Conservation (phyloP, 768 basidiomycete species). For the Collybiopsis luxurians region DNA sequence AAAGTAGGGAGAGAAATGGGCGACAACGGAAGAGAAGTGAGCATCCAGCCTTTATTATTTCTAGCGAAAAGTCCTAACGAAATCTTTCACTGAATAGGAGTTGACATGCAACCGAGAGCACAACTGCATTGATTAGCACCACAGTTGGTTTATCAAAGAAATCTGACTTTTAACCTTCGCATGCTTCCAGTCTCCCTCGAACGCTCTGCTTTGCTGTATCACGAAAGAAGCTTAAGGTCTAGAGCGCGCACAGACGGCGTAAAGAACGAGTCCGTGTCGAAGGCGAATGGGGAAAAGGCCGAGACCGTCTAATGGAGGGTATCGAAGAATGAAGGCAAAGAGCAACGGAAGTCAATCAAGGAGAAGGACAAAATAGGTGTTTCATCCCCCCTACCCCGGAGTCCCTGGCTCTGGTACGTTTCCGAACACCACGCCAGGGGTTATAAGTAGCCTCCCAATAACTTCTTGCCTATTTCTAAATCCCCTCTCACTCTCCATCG, state of each 20-base stretch:
- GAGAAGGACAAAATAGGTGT: constrained; percentile 79
- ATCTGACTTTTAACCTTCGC: constrained; percentile 66
- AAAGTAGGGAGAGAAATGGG: constrained; percentile 71
- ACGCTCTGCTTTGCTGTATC: constrained; percentile 70
- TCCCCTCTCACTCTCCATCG: constrained; percentile 81
- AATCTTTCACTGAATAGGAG: constrained; percentile 36
- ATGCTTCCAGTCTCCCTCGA: constrained; percentile 73
- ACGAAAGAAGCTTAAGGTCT: constrained; percentile 68
- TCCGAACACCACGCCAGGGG: constrained; percentile 32
- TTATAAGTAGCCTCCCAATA: constrained; percentile 52
- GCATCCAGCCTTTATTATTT: too few species aligned
- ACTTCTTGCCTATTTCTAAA: constrained; percentile 71
- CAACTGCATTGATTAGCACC: constrained; percentile 56
- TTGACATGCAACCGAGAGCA: constrained; percentile 60
- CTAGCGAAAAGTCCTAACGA: too few species aligned
- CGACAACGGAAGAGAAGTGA: constrained; percentile 76
- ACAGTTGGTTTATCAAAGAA: constrained; percentile 63
- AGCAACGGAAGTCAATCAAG: constrained; percentile 86
- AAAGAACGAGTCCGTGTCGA: constrained; percentile 80
- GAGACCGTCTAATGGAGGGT: constrained; percentile 77
- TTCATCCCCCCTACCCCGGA: constrained; percentile 77
- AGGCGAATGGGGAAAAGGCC: constrained; percentile 76
- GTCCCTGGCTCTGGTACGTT: constrained; percentile 26
- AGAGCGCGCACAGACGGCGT: constrained; percentile 65
- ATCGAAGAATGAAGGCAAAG: constrained; percentile 78